A percentile compares a stretch with the other conserved stretches of the same genome.
Conservation (phyloP, 2,329 filamentous ascomycete genomes). For the Claviceps sp. region DNA sequence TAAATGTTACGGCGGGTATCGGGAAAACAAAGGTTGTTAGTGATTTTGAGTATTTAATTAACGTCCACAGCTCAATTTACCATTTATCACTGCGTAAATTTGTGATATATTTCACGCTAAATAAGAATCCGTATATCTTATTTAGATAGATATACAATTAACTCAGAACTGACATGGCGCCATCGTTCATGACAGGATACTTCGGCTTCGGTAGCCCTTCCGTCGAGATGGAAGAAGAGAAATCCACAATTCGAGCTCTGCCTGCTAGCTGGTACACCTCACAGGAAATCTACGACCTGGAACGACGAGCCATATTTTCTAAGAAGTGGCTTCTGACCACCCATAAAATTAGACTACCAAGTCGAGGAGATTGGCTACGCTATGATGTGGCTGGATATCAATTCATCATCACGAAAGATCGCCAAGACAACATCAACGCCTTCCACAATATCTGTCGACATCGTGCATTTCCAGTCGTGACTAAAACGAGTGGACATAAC, state of each 20-base stretch:
- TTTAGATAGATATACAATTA: not conserved
- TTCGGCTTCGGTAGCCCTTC: constrained; percentile 21
- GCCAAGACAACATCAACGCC: constrained; percentile 37
- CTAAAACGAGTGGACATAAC: constrained; percentile 33
- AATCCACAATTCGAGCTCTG: constrained; percentile 21
- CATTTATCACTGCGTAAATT: too few species aligned
- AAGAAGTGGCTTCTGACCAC: constrained; percentile 42
- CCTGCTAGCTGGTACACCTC: constrained; percentile 39
- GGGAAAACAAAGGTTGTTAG: too few species aligned
- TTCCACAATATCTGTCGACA: constrained; percentile 53
- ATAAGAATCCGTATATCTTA: not conserved
- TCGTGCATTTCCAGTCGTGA: constrained; percentile 45
- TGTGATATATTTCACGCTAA: too few species aligned
- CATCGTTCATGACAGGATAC: constrained; percentile 21
- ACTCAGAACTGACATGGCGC: constrained; percentile 2
- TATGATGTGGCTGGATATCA: constrained; percentile 42
- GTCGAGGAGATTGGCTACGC: constrained; percentile 42
- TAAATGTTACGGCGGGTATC: too few species aligned
- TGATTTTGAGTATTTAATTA: too few species aligned
- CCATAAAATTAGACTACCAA: constrained; percentile 34
- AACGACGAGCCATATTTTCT: constrained; percentile 43
- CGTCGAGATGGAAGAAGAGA: constrained; percentile 11
- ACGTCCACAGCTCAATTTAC: too few species aligned
- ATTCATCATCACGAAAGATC: constrained; percentile 38
- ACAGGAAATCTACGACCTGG: constrained; percentile 41